phyloP scores from a whole-genome alignment of 2,329 filamentous ascomycete genomes.

The Akanthomyces dipterigenus region DNA sequence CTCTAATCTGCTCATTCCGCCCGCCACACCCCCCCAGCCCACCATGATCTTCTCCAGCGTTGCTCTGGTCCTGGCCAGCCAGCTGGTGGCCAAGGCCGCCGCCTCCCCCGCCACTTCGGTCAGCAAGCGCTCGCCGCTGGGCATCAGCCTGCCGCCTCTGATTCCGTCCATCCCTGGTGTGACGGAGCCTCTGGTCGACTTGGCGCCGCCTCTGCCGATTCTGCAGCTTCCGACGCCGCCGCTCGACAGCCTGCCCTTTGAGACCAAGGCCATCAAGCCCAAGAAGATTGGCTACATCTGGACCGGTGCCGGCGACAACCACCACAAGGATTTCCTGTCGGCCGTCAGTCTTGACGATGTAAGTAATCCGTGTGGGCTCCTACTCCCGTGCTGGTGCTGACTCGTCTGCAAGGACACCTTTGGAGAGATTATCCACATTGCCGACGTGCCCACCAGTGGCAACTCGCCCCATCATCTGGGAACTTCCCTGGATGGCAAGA shows the following conservation, averaged over 20 bases:
- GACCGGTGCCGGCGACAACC: constrained; percentile 54
- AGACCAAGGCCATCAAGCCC: constrained; percentile 47
- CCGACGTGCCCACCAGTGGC: constrained; percentile 51
- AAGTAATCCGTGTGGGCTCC: background rate
- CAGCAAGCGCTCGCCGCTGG: constrained; percentile 22
- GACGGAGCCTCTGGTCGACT: constrained; percentile 45
- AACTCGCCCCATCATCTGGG: constrained; percentile 56
- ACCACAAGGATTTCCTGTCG: constrained; percentile 52
- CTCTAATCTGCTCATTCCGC: background rate
- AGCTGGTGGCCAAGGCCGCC: constrained; percentile 6
- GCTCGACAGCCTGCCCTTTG: constrained; percentile 46
- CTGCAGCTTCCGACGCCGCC: constrained; percentile 54
- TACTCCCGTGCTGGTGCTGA: constrained; percentile 6
- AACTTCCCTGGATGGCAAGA: constrained; percentile 48
- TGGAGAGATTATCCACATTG: constrained; percentile 50
- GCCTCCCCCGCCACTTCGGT: background rate
- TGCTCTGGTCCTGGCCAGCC: background rate
- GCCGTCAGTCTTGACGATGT: constrained; percentile 54
- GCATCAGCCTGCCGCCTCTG: constrained; percentile 42
- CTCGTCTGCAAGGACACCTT: constrained; percentile 42
- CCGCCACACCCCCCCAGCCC: background rate
- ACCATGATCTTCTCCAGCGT: constrained; percentile 9
- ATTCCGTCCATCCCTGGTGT: constrained; percentile 54
- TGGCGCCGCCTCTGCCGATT: constrained; percentile 48
- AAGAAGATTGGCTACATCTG: constrained; percentile 63